Percentiles rank a stretch among this genome's conserved stretches.
Evolutionary conservation across 345 rosid genomes (phyloP).

Genomic region (Eucalyptus cladocalyx): DNA sequence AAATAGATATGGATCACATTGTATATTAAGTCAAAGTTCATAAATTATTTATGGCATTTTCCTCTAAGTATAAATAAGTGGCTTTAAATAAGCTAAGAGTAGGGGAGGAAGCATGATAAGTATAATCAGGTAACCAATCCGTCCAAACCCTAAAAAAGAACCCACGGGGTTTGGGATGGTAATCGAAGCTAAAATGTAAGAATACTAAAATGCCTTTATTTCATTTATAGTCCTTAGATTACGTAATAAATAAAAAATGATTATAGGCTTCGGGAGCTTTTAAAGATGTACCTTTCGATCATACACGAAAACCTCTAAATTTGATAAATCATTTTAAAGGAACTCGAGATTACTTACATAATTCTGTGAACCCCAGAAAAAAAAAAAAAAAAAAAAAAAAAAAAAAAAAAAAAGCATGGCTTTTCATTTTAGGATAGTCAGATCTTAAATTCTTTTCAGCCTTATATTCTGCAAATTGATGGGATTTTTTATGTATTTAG

Average conservation of each 20-base stretch:
- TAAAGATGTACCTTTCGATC: not conserved
- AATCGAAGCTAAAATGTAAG: too few species aligned
- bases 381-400: too few species aligned
- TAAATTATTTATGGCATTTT: too few species aligned
- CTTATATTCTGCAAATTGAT: not conserved
- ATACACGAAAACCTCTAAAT: not conserved
- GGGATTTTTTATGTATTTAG: not conserved
- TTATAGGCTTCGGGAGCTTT: not conserved
- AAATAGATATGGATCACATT: too few species aligned
- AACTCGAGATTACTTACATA: not conserved
- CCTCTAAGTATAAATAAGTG: not conserved
- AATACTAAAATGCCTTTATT: not conserved
- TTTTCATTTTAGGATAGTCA: not conserved
- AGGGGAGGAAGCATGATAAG: not conserved
- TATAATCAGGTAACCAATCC: too few species aligned
- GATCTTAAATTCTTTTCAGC: not conserved
- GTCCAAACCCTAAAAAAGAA: too few species aligned
- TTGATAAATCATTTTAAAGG: not conserved
- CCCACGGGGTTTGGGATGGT: not conserved
- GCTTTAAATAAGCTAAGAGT: not conserved
- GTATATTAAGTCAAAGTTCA: too few species aligned
- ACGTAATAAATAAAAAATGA: too few species aligned
- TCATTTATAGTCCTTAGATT: not conserved
- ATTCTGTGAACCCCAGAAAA: not conserved
- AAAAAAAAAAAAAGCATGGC: not conserved